Conservation (phyloP, 78 protist genomes). For the Diacronema lutheri region DNA sequence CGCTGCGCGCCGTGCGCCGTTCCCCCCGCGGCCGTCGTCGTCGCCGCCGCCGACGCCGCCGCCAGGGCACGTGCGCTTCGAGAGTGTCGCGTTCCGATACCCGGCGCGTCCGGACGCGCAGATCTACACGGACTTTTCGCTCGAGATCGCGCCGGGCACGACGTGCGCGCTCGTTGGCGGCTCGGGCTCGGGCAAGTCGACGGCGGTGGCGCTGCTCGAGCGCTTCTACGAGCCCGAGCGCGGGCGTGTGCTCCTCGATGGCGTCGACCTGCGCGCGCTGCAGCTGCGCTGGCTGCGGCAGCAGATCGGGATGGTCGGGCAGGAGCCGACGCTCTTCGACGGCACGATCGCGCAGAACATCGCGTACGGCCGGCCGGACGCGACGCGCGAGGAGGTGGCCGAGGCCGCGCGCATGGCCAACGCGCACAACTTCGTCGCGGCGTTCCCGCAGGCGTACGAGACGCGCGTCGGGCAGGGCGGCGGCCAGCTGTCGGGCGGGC, state of each 20-base stretch:
- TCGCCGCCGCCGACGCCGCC: too few relatives aligned
- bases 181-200: conserved; percentile 79
- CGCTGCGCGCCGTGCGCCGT: too few relatives aligned
- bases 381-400: not conserved
- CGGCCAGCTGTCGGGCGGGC: conserved; percentile 86
- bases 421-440: conserved; percentile 82
- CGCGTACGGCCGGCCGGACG: conserved; percentile 53
- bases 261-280: conserved; percentile 26
- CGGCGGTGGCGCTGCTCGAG: not conserved
- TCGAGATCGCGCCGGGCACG: conserved; percentile 49
- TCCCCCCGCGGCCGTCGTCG: too few relatives aligned
- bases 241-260: conserved; percentile 83
- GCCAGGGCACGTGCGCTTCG: conserved; percentile 59
- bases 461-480: conserved; percentile 89
- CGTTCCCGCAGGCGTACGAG: conserved; percentile 75
- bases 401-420: conserved; percentile 84
- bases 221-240: conserved; percentile 73
- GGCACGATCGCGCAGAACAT: conserved; percentile 82
- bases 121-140: not conserved
- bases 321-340: conserved; percentile 77
- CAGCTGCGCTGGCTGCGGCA: conserved; percentile 26
- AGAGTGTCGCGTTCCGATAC: conserved; percentile 70
- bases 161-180: conserved; percentile 80
- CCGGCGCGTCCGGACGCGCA: conserved; percentile 62
- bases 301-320: conserved; percentile 57